Conservation (phyloP, 306 rosid species). For the Arachis stenosperma region DNA sequence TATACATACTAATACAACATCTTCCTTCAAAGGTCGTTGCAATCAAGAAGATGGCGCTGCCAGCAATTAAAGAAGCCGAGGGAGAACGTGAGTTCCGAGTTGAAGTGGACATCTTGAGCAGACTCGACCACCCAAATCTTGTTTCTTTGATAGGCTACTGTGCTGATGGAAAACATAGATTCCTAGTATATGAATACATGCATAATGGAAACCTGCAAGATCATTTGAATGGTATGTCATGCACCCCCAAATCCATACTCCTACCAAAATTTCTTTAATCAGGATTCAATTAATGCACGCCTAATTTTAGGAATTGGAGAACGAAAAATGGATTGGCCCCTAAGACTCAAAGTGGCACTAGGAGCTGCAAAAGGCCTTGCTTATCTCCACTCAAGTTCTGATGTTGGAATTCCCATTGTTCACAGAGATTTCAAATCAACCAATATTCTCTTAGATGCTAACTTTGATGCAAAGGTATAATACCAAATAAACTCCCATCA, state of each 20-base stretch:
- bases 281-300: conserved; percentile 34
- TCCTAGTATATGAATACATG: conserved; percentile 88
- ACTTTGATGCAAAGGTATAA: conserved; percentile 83
- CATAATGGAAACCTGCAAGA: conserved; percentile 92
- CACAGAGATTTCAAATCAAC: conserved; percentile 95
- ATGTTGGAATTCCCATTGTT: conserved; percentile 83
- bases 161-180: conserved; percentile 93
- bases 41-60: conserved; percentile 91
- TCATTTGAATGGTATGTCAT: conserved; percentile 75
- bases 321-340: conserved; percentile 79
- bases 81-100: conserved; percentile 93
- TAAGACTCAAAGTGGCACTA: conserved; percentile 77
- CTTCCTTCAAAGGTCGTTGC: conserved; percentile 72
- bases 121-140: conserved; percentile 93
- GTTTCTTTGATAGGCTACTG: conserved; percentile 91
- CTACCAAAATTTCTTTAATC: background rate
- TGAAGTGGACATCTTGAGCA: conserved; percentile 92
- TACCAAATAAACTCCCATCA: background rate
- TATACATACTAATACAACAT: conserved; percentile 40
- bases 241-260: conserved; percentile 26
- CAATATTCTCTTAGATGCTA: conserved; percentile 73
- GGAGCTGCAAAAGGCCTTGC: conserved; percentile 96
- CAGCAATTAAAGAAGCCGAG: conserved; percentile 75
- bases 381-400: conserved; percentile 77
- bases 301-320: conserved; percentile 62